A percentile compares a stretch with the other conserved stretches of the same genome.
These are phyloP conservation scores for Ophiostoma montium DNA, from an alignment of 2,329 filamentous ascomycete genomes.

Conservation along the genomic window DNA sequence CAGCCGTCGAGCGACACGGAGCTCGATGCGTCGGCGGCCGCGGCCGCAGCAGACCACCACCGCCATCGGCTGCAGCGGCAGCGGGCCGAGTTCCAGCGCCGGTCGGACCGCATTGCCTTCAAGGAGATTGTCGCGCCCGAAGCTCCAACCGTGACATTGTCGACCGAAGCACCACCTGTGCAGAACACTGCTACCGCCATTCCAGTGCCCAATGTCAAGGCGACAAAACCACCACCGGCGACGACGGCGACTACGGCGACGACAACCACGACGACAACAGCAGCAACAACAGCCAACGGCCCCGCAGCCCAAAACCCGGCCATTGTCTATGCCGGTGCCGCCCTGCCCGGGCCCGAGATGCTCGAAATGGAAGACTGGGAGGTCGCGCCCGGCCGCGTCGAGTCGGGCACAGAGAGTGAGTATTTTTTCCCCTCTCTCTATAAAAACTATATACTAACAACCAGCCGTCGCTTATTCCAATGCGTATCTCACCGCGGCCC, in stretches of 20 bases:
- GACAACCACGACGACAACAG: neutral
- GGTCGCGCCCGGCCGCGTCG: slow-evolving; percentile 21
- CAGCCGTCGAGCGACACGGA: neutral
- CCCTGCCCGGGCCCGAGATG: slow-evolving; percentile 9
- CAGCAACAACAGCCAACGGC: neutral
- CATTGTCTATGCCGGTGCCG: slow-evolving; percentile 12
- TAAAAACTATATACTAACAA: neutral
- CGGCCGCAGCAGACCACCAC: neutral
- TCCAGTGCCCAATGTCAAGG: neutral
- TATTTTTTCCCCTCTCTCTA: neutral
- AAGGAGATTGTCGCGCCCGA: neutral
- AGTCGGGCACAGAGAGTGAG: slow-evolving; percentile 14
- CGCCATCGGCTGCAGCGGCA: neutral
- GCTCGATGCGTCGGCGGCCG: neutral
- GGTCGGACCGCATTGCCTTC: slow-evolving; percentile 10
- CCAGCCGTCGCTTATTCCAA: slow-evolving; percentile 22
- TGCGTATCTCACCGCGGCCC: slow-evolving; percentile 17
- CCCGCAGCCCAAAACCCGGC: slow-evolving; percentile 4
- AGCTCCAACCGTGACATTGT: no score
- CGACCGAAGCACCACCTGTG: no score
- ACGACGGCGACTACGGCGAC: neutral
- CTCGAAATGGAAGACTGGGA: slow-evolving; percentile 26
- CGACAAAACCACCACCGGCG: neutral
- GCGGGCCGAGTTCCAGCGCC: slow-evolving; percentile 2
- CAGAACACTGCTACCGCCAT: no score